phyloP scores from a whole-genome alignment of 495 filamentous ascomycete genomes.

The Aspergillus haitiensis region DNA sequence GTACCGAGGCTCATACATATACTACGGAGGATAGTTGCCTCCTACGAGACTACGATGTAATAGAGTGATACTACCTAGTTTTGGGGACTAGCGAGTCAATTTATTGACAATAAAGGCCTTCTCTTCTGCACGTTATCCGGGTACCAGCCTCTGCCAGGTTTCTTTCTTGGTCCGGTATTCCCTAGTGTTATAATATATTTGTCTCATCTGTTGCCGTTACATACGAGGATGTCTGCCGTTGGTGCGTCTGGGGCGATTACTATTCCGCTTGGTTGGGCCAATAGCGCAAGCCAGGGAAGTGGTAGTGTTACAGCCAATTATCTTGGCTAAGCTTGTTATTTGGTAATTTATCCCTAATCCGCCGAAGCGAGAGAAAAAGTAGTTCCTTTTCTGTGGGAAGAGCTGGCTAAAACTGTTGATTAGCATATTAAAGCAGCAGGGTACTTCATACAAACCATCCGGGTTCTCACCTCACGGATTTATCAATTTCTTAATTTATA shows the following conservation, averaged over 20 bases:
- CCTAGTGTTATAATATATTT: constrained; percentile 71
- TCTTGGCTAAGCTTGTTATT: constrained; percentile 48
- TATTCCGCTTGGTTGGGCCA: constrained; percentile 66
- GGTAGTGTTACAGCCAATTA: constrained; percentile 64
- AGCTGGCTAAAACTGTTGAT: no score
- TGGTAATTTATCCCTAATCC: neutral
- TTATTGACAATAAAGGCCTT: no score
- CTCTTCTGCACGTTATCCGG: no score
- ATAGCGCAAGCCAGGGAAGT: constrained; percentile 72
- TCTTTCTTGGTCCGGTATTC: constrained; percentile 63
- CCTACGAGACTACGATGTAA: no score
- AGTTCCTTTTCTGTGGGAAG: no score
- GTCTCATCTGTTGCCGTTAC: constrained; percentile 71
- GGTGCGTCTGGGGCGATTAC: constrained; percentile 69
- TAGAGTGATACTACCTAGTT: no score
- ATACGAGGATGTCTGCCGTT: constrained; percentile 74
- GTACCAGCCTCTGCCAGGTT: constrained; percentile 51
- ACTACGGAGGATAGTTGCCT: neutral
- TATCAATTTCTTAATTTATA: no score
- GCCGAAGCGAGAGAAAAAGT: neutral
- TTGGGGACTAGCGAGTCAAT: no score
- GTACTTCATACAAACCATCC: no score
- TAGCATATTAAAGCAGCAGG: no score
- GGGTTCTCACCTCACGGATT: no score
- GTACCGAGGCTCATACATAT: no score